Conservation (phyloP, 805 yeast genomes). For the Schwanniomyces vanrijiae region DNA sequence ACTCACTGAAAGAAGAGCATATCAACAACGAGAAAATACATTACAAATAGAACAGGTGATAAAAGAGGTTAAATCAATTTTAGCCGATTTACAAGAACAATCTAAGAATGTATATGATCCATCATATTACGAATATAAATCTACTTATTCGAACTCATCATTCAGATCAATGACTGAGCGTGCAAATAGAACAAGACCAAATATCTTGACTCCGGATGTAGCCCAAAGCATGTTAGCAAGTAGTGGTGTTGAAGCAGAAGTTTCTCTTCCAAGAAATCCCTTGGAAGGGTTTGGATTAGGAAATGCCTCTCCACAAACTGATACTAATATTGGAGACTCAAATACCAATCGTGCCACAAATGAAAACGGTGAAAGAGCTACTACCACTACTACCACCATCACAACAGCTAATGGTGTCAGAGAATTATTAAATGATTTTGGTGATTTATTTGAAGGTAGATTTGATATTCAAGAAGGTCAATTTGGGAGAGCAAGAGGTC, state of each 20-base stretch:
- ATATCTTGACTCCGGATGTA: constrained; percentile 36
- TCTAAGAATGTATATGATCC: constrained; percentile 25
- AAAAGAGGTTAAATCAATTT: constrained; percentile 24
- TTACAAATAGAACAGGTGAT: constrained; percentile 21
- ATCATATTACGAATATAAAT: constrained; percentile 26
- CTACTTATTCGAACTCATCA: constrained; percentile 18
- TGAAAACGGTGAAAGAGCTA: background rate
- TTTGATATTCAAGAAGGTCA: constrained; percentile 4
- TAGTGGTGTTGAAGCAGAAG: constrained; percentile 23
- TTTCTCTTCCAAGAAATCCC: constrained; percentile 9
- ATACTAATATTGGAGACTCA: background rate
- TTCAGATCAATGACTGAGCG: constrained; percentile 27
- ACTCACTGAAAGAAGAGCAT: constrained; percentile 37
- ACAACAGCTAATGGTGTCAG: constrained; percentile 9
- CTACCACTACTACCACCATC: constrained; percentile 1
- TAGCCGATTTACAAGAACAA: constrained; percentile 19
- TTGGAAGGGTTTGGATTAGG: constrained; percentile 8
- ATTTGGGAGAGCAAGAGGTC: background rate
- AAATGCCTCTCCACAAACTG: background rate
- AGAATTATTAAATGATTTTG: constrained; percentile 22
- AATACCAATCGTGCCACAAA: constrained; percentile 1
- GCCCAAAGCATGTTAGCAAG: constrained; percentile 34
- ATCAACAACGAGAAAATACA: constrained; percentile 32
- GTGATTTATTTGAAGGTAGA: constrained; percentile 20
- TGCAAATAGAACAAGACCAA: constrained; percentile 33